Evolutionary conservation across 768 basidiomycete genomes (phyloP), one percentile per base, ranked within the genome.

Genomic region (Termitomyces sp.): DNA sequence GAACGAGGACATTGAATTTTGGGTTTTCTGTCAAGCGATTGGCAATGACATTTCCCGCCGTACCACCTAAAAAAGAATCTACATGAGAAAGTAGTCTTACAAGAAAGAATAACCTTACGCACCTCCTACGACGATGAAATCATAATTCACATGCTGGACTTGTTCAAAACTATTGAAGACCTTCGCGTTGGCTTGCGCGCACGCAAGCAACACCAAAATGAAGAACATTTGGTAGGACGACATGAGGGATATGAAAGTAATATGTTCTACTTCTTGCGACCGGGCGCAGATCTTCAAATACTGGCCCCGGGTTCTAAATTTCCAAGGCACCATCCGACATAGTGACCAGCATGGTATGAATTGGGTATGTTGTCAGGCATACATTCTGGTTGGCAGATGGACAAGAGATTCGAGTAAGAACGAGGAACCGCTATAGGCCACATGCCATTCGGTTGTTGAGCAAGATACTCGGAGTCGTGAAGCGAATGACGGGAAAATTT

Each of bases 41-140:
- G 7, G 66, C 67, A 46, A 67, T 36, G 36, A 69, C 68, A 24
- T 55, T 57, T 8, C 68, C 68, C 18, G 65, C 69, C 2, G 67
- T 71, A 11, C 70, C 70, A 35, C 67, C 68, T 69, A 18, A 22
- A 20, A 4, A 16, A 22, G 52, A 53, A 24, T 6, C 13, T 22
- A 15, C 9, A 24, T 18, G 2, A 24, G 15, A 24, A 32, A 8
- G 32, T 50, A 13, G 7, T 16, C 3, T 6, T 4, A 32, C 49
- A 32, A 32, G 24, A 33, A 18, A 18, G 16, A 32, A 18, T n/a
- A 2, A 28, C 24, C 4, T 4, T 9, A 20, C 45, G n/a, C 32
- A 68, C 71, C 71, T 53, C 71, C 71, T 46, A 69, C 59, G 24
- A 72, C 63, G 1, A 72, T 54, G 55, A 70, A 72, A 51, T 70